Evolutionary conservation across 164 flowering plant genomes (phyloP).

Genomic region (Magnolia sinica): DNA sequence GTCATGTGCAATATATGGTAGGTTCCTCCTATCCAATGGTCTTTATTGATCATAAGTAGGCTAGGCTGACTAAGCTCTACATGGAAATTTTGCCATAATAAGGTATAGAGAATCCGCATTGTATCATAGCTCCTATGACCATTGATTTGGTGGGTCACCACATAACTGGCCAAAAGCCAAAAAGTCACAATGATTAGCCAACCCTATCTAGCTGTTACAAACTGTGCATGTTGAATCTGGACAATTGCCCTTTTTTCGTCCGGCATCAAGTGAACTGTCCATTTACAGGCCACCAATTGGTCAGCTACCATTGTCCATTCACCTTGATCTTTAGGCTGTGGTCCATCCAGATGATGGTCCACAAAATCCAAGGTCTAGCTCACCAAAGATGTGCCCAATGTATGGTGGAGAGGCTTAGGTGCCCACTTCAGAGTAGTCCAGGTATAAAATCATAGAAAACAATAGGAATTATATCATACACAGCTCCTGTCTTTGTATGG

Average conservation of each 20-base stretch:
- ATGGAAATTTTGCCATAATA: neutral
- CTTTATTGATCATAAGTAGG: neutral
- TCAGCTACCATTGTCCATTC: neutral
- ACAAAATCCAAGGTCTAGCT: neutral
- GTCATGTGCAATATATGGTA: neutral
- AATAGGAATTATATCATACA: too few relatives aligned
- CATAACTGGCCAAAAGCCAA: neutral
- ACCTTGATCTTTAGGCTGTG: neutral
- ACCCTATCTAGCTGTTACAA: neutral
- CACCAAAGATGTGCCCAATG: neutral
- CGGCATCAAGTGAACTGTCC: neutral
- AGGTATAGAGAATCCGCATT: neutral
- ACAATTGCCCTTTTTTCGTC: neutral
- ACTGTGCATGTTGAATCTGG: neutral
- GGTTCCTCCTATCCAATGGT: neutral
- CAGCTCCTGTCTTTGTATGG: too few relatives aligned
- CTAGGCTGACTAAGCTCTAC: neutral
- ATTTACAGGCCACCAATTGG: neutral
- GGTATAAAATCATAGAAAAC: too few relatives aligned
- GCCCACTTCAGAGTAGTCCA: too few relatives aligned
- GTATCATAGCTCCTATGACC: neutral
- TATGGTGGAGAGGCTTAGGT: too few relatives aligned
- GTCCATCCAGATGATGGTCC: neutral
- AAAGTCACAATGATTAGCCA: neutral
- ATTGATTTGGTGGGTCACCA: neutral